These are phyloP conservation scores for Xylaria sp. DNA, from an alignment of 2,329 filamentous ascomycete genomes.

Conservation along the genomic window DNA sequence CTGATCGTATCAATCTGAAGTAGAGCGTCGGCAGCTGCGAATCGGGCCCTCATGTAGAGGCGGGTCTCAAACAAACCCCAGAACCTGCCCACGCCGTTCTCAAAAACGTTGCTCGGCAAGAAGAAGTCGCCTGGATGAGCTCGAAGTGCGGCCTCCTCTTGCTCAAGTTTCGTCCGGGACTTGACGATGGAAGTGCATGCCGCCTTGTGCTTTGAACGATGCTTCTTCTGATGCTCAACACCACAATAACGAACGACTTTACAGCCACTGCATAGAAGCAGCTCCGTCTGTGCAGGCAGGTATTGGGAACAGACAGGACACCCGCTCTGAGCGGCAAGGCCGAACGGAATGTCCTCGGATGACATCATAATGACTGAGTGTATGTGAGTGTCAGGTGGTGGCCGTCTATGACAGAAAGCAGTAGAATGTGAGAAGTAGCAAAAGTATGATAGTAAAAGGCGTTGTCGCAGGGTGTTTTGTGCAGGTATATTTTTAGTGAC, in stretches of 20 bases:
- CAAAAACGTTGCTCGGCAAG: constrained; percentile 43
- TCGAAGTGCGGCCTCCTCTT: constrained; percentile 43
- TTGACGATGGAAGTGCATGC: constrained; percentile 43
- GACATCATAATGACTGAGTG: constrained; percentile 20
- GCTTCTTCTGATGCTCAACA: constrained; percentile 41
- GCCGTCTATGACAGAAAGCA: constrained; percentile 21
- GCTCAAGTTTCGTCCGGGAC: constrained; percentile 34
- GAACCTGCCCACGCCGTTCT: constrained; percentile 51
- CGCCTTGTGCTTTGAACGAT: constrained; percentile 44
- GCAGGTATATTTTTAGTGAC: neutral
- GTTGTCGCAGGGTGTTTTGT: constrained; percentile 14
- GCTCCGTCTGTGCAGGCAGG: constrained; percentile 17
- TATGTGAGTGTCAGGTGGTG: constrained; percentile 17
- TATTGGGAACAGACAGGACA: constrained; percentile 33
- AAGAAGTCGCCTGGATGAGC: constrained; percentile 25
- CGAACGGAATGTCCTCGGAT: constrained; percentile 21
- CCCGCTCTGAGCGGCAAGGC: constrained; percentile 25
- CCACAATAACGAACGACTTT: constrained; percentile 46
- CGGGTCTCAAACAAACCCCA: constrained; percentile 50
- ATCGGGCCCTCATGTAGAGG: constrained; percentile 53
- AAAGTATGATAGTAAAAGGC: constrained; percentile 17
- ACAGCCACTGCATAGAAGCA: constrained; percentile 44
- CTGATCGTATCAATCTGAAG: constrained; percentile 47
- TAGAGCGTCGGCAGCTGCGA: constrained; percentile 45
- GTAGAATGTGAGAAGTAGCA: constrained; percentile 8